A percentile compares a stretch with the other conserved stretches of the same genome.
Evolutionary conservation across 768 basidiomycete species (phyloP).

Genomic region (Tulasnella sp.): DNA sequence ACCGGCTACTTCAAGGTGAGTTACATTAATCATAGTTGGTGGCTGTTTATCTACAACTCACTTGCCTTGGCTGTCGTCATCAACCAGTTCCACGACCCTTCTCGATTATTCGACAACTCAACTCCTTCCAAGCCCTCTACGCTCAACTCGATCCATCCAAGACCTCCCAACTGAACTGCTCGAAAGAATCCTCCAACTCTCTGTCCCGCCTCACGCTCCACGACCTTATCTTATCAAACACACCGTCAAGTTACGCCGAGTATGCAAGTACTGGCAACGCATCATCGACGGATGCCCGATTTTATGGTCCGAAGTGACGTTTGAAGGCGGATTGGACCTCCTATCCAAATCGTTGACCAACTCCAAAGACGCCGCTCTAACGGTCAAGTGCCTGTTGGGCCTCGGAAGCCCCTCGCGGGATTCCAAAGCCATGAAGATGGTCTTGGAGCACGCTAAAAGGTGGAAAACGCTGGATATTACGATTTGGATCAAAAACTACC

Average conservation of each 20-base stretch:
- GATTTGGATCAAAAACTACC: background rate
- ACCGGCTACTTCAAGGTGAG: background rate
- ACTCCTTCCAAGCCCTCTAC: background rate
- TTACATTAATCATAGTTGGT: background rate
- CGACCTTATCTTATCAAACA: background rate
- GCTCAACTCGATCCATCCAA: background rate
- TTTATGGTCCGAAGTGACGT: background rate
- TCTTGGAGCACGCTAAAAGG: background rate
- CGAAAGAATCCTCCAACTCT: background rate
- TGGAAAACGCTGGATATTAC: background rate
- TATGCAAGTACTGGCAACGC: background rate
- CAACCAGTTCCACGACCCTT: background rate
- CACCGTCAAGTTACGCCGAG: background rate
- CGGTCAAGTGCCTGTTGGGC: background rate
- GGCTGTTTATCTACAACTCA: background rate
- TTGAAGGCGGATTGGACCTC: background rate
- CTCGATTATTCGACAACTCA: background rate
- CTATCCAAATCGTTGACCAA: background rate
- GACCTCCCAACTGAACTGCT: background rate
- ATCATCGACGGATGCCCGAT: background rate
- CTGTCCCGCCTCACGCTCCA: background rate
- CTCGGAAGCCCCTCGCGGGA: background rate
- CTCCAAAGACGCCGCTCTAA: background rate
- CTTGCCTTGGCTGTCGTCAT: background rate
- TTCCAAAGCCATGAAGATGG: background rate